Percentiles rank a stretch among this genome's conserved stretches.
These are phyloP conservation scores for Vitis rupestris DNA, from an alignment of 164 flowering plant genomes.

Conservation along the genomic window DNA sequence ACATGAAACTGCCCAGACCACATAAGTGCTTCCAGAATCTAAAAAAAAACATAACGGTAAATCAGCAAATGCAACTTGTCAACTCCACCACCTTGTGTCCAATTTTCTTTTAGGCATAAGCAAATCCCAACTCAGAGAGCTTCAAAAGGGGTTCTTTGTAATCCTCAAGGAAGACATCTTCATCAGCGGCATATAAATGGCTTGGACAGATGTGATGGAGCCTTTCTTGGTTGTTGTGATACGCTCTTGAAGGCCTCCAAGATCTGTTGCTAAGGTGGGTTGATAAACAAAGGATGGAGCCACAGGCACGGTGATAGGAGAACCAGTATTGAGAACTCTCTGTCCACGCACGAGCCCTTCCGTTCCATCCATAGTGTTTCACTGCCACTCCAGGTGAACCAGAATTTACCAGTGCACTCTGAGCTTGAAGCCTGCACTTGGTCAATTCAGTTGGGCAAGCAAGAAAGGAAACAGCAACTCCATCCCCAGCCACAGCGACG, in stretches of 20 bases:
- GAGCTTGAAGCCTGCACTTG: slow-evolving; percentile 98
- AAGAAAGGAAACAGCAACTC: slow-evolving; percentile 85
- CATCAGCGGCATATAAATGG: slow-evolving; percentile 23
- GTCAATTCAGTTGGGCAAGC: slow-evolving; percentile 97
- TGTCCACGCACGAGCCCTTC: too few species aligned
- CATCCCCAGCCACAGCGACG: slow-evolving; percentile 88
- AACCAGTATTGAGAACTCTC: too few species aligned
- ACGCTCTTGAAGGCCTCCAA: too few species aligned
- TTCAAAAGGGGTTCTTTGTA: slow-evolving; percentile 54
- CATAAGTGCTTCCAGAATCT: not conserved
- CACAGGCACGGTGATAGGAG: too few species aligned
- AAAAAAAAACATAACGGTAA: not conserved
- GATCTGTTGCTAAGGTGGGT: too few species aligned
- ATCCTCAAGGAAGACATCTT: slow-evolving; percentile 68
- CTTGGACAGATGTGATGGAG: too few species aligned
- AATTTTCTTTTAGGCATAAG: slow-evolving; percentile 33
- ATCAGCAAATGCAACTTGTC: not conserved
- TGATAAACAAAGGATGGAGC: too few species aligned
- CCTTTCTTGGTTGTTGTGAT: too few species aligned
- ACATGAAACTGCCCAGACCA: too few species aligned
- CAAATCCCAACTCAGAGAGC: slow-evolving; percentile 66
- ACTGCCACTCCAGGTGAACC: slow-evolving; percentile 46
- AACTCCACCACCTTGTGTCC: not conserved
- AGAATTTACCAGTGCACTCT: slow-evolving; percentile 65
- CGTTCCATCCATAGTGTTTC: slow-evolving; percentile 63